These are phyloP conservation scores for Amesomyces nigricolor DNA, from an alignment of 2,329 filamentous ascomycete species.

Conservation along the genomic window DNA sequence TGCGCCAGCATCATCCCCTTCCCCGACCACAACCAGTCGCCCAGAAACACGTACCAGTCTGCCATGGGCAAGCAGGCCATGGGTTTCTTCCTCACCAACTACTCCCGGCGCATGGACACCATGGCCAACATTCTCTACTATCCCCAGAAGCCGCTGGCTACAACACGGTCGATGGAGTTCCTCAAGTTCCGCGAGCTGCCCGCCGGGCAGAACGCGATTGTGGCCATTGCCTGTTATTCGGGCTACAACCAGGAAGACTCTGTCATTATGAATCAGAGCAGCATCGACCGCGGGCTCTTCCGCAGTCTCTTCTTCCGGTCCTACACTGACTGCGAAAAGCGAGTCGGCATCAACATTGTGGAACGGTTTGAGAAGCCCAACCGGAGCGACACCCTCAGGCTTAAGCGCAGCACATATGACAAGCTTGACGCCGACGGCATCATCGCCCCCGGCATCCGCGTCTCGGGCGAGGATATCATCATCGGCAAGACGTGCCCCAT, in stretches of 20 bases:
- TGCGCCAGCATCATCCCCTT: constrained; percentile 99
- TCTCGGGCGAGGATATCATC: constrained; percentile 97
- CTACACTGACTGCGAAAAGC: constrained; percentile 96
- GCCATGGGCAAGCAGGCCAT: constrained; percentile 99
- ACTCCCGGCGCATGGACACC: constrained; percentile 94
- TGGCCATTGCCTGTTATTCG: constrained; percentile 94
- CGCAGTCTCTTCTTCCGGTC: constrained; percentile 96
- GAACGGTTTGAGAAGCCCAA: constrained; percentile 96
- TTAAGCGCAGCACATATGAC: constrained; percentile 94
- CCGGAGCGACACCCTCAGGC: constrained; percentile 76
- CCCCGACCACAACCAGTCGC: constrained; percentile 98
- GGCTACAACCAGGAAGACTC: constrained; percentile 99
- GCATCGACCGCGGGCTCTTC: constrained; percentile 95
- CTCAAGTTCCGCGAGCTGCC: constrained; percentile 96
- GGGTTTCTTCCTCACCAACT: constrained; percentile 98
- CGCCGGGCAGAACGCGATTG: constrained; percentile 95
- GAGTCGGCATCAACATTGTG: constrained; percentile 85
- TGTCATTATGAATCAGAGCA: constrained; percentile 99
- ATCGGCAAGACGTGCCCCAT: constrained; percentile 98
- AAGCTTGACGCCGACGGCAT: constrained; percentile 97
- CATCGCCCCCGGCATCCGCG: constrained; percentile 85
- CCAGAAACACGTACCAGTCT: constrained; percentile 97
- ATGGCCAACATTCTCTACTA: constrained; percentile 99
- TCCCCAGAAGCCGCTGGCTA: constrained; percentile 93
- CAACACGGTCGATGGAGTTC: constrained; percentile 97